Evolutionary conservation across 1,284 basidiomycete genomes (phyloP).

Genomic region (Ustilago nuda): DNA sequence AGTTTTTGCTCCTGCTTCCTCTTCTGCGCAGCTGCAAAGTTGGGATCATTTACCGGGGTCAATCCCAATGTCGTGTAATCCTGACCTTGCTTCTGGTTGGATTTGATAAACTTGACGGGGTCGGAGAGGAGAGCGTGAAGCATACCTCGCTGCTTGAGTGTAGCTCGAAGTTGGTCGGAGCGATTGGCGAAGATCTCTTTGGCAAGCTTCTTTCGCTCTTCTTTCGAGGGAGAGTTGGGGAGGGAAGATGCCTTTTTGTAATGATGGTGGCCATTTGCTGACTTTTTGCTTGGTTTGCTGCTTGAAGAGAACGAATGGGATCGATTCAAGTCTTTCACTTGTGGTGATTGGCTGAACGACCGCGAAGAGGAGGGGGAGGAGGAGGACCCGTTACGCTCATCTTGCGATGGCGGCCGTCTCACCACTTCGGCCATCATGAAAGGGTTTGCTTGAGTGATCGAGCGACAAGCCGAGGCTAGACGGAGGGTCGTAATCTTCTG

Average conservation of each 20-base stretch:
- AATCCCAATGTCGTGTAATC: constrained; percentile 47
- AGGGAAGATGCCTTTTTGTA: constrained; percentile 22
- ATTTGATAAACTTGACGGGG: constrained; percentile 51
- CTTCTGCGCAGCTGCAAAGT: constrained; percentile 40
- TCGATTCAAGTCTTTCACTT: constrained; percentile 33
- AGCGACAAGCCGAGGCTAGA: neutral
- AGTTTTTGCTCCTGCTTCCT: constrained; percentile 51
- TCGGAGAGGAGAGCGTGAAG: constrained; percentile 49
- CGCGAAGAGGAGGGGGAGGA: constrained; percentile 31
- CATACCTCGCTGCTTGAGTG: constrained; percentile 64
- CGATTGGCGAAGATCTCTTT: constrained; percentile 31
- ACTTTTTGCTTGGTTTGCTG: constrained; percentile 23
- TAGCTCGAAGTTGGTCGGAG: constrained; percentile 31
- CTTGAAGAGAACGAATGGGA: constrained; percentile 27
- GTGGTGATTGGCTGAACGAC: constrained; percentile 43
- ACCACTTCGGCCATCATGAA: constrained; percentile 46
- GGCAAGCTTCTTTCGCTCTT: constrained; percentile 34
- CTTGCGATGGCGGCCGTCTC: constrained; percentile 35
- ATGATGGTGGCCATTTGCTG: constrained; percentile 22
- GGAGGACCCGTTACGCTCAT: constrained; percentile 16
- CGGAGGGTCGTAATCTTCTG: neutral
- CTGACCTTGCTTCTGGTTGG: constrained; percentile 42
- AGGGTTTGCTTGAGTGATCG: neutral
- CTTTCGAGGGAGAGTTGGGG: constrained; percentile 31
- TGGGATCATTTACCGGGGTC: constrained; percentile 44